Evolutionary conservation across 2,329 filamentous ascomycete species (phyloP).

Genomic region (Aspergillus caelatus): DNA sequence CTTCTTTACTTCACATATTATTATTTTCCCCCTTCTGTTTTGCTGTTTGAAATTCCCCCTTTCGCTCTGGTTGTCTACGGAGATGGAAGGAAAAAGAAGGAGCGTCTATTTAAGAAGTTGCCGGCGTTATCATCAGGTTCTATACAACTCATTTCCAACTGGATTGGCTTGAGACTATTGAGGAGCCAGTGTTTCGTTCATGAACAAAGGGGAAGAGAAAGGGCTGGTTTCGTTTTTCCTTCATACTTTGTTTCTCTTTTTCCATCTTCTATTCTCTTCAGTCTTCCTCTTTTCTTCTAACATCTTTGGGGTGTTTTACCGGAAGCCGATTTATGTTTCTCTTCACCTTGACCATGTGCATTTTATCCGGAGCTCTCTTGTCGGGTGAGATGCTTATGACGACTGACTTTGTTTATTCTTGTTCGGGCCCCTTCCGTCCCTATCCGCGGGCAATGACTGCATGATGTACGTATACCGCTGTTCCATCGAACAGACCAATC

Average conservation of each 20-base stretch:
- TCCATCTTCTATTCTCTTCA: conserved; percentile 10
- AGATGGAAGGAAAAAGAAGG: conserved; percentile 16
- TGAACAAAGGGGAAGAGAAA: conserved; percentile 6
- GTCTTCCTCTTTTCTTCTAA: conserved; percentile 3
- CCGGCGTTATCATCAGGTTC: conserved; percentile 29
- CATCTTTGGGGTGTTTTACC: neutral
- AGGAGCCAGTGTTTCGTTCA: conserved; percentile 21
- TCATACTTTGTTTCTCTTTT: conserved; percentile 3
- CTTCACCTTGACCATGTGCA: conserved; percentile 3
- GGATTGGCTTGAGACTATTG: conserved; percentile 35
- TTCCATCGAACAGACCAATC: conserved; percentile 17
- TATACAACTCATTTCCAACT: conserved; percentile 28
- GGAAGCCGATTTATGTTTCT: neutral
- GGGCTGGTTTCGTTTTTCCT: conserved; percentile 6
- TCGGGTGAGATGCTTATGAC: conserved; percentile 20
- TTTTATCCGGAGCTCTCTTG: neutral
- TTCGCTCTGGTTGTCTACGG: conserved; percentile 4
- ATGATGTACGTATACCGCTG: conserved; percentile 42
- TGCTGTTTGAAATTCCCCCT: conserved; percentile 1
- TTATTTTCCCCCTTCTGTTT: conserved; percentile 14
- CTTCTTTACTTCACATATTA: conserved; percentile 14
- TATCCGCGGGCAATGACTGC: conserved; percentile 37
- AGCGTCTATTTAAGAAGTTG: conserved; percentile 5
- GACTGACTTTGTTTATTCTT: conserved; percentile 19
- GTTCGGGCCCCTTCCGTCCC: conserved; percentile 23